These are phyloP conservation scores for Postia placenta DNA, from an alignment of 768 basidiomycete genomes.

Conservation along the genomic window DNA sequence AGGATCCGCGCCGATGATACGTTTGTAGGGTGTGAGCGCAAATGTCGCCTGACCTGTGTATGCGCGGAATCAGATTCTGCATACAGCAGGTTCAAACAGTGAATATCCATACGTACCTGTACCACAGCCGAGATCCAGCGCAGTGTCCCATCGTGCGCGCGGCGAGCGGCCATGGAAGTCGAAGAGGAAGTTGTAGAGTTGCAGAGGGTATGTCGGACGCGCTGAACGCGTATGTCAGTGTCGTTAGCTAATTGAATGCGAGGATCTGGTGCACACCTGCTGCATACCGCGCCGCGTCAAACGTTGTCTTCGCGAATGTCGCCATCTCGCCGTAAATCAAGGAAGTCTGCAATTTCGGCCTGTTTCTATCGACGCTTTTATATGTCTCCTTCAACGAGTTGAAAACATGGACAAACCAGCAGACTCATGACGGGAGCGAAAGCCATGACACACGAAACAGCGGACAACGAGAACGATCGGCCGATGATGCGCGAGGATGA, in stretches of 20 bases:
- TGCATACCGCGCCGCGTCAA: constrained; percentile 64
- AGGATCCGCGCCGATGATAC: constrained; percentile 73
- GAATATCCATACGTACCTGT: constrained; percentile 45
- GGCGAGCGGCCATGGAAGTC: constrained; percentile 41
- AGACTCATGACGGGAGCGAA: no score
- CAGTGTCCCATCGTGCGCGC: constrained; percentile 42
- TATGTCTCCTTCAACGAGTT: no score
- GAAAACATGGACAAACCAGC: no score
- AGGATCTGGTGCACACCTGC: constrained; percentile 13
- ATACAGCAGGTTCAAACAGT: neutral
- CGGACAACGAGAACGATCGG: no score
- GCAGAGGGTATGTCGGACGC: constrained; percentile 67
- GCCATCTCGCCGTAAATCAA: no score
- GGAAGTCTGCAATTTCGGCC: no score
- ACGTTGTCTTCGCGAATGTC: constrained; percentile 66
- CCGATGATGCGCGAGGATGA: no score
- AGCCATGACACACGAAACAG: no score
- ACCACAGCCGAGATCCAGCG: constrained; percentile 78
- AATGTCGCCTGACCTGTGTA: constrained; percentile 63
- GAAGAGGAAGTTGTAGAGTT: constrained; percentile 59
- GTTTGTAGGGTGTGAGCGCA: constrained; percentile 46
- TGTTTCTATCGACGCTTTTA: no score
- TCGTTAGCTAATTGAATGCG: neutral
- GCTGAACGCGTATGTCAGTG: constrained; percentile 26
- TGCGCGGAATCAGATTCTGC: neutral